Conservation (phyloP, 2,329 filamentous ascomycete genomes). For the Talaromyces atroroseus region DNA sequence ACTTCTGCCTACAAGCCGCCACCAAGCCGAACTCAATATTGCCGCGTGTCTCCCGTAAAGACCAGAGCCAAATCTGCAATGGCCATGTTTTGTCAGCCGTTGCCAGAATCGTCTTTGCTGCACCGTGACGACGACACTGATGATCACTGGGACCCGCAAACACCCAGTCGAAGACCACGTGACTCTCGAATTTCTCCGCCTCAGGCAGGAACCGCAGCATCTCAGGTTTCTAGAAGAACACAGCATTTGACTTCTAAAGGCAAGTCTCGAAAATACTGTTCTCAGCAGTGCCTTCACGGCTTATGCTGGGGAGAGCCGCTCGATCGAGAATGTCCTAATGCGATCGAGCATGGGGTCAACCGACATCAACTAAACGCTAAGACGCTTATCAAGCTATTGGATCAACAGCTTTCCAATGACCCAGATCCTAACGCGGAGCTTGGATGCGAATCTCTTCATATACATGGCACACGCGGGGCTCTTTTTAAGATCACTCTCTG, state of each 20-base stretch:
- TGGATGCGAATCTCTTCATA: conserved; percentile 19
- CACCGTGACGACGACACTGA: not conserved
- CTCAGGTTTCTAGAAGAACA: conserved; percentile 16
- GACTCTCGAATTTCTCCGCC: not conserved
- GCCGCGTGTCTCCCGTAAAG: conserved; percentile 15
- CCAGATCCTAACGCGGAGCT: not conserved
- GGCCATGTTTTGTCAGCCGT: conserved; percentile 10
- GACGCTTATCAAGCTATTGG: conserved; percentile 5
- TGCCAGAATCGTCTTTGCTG: not conserved
- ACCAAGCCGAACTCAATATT: conserved; percentile 12
- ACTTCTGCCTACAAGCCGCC: conserved; percentile 15
- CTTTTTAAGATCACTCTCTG: conserved; percentile 25
- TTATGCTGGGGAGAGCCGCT: not conserved
- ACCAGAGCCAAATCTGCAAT: conserved; percentile 13
- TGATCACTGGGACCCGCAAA: not conserved
- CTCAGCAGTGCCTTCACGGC: not conserved
- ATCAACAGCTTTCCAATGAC: conserved; percentile 2
- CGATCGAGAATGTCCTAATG: not conserved
- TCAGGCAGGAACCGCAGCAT: not conserved
- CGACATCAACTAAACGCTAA: not conserved
- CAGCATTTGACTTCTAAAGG: conserved; percentile 59
- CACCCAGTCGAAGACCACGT: not conserved
- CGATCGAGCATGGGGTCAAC: not conserved
- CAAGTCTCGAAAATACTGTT: conserved; percentile 44
- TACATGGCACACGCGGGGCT: conserved; percentile 22